Percentiles rank a stretch among this genome's conserved stretches.
phyloP scores from a whole-genome alignment of 1,284 basidiomycete genomes.

The Fomitopsis palustris region DNA sequence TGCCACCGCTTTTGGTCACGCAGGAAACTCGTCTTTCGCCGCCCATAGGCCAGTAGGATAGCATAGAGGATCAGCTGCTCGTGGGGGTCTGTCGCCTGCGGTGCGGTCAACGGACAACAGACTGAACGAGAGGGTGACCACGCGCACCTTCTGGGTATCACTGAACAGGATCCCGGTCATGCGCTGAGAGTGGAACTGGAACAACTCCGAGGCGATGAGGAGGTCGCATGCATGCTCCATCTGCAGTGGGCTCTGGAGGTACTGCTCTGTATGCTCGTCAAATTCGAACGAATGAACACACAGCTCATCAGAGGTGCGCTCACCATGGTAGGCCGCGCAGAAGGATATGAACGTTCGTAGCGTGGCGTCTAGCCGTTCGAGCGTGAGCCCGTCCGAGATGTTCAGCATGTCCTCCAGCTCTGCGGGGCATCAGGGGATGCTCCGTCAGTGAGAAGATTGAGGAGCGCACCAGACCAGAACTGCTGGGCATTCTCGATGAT shows the following conservation, averaged over 20 bases:
- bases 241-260: conserved; percentile 76
- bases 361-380: conserved; percentile 75
- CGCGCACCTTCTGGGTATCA: conserved; percentile 64
- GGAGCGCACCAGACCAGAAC: conserved; percentile 77
- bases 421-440: conserved; percentile 25
- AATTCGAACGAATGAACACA: background rate
- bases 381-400: conserved; percentile 61
- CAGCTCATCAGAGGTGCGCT: background rate
- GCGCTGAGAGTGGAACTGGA: conserved; percentile 82
- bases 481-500: conserved; percentile 77
- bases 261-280: conserved; percentile 54
- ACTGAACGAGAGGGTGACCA: background rate
- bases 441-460: background rate
- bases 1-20: conserved; percentile 81
- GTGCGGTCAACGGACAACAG: conserved; percentile 1
- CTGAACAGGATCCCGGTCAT: conserved; percentile 79
- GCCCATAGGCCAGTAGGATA: conserved; percentile 75
- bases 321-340: conserved; percentile 83
- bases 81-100: conserved; percentile 86
- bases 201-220: conserved; percentile 80
- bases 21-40: conserved; percentile 65
- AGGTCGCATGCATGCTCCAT: conserved; percentile 76
- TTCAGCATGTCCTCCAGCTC: conserved; percentile 84
- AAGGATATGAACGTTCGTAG: conserved; percentile 75
- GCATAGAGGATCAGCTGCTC: conserved; percentile 79